Conservation (phyloP, 1,284 basidiomycete species). For the Cystobasidium slooffiae region DNA sequence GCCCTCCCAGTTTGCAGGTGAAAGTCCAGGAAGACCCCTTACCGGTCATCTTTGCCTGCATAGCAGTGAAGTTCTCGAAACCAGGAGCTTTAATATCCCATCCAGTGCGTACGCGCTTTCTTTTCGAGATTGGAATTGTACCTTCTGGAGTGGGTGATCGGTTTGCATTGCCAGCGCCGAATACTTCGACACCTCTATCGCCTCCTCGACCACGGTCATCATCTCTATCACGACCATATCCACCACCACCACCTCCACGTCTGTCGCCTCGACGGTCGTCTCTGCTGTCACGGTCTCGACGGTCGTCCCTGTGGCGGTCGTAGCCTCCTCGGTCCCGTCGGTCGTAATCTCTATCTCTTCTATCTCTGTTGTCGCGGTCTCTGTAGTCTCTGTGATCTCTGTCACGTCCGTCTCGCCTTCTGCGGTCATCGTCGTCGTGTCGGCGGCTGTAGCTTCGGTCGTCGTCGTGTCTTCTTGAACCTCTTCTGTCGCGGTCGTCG, state of each 20-base stretch:
- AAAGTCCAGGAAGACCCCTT: constrained; percentile 50
- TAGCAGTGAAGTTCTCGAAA: constrained; percentile 89
- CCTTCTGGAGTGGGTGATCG: constrained; percentile 87
- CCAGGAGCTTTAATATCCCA: constrained; percentile 97
- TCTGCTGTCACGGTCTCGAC: constrained; percentile 30
- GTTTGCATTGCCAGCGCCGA: constrained; percentile 68
- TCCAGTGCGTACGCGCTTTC: constrained; percentile 81
- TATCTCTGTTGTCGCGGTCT: constrained; percentile 45
- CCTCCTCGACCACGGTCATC: constrained; percentile 56
- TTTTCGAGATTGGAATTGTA: constrained; percentile 77
- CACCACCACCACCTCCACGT: constrained; percentile 53
- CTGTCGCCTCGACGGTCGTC: constrained; percentile 44
- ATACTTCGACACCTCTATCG: constrained; percentile 55
- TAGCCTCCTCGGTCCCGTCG: constrained; percentile 59
- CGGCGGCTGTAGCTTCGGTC: constrained; percentile 58
- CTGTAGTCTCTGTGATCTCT: constrained; percentile 52
- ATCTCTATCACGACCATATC: constrained; percentile 58
- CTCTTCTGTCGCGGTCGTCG: constrained; percentile 59
- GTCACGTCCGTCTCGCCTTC: constrained; percentile 57
- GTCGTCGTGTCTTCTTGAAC: constrained; percentile 62
- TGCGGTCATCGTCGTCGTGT: constrained; percentile 58
- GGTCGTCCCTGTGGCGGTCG: constrained; percentile 56
- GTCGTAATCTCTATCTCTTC: constrained; percentile 57
- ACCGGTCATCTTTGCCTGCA: constrained; percentile 98
- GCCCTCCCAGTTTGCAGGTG: neutral